Percentiles rank a stretch among this genome's conserved stretches.
phyloP scores from a whole-genome alignment of 225 moss, liverwort and hornwort species.

The Neckera pumila region DNA sequence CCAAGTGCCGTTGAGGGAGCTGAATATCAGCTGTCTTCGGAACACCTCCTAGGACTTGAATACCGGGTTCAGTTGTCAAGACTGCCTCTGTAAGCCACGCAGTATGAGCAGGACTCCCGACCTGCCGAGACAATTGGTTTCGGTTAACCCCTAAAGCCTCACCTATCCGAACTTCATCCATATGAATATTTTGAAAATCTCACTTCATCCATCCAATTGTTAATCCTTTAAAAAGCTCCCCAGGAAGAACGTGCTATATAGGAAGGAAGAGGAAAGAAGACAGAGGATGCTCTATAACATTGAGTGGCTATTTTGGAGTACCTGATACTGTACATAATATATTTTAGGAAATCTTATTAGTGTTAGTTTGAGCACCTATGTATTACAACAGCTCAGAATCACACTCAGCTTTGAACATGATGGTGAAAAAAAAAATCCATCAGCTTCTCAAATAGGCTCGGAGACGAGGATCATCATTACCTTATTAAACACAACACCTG shows the following conservation, averaged over 20 bases:
- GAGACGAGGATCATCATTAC: slow-evolving; percentile 13
- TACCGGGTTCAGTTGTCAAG: slow-evolving; percentile 36
- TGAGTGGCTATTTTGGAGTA: not conserved
- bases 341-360: not conserved
- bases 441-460: not conserved
- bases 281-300: too few relatives aligned
- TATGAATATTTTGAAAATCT: not conserved
- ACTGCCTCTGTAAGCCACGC: slow-evolving; percentile 61
- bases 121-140: slow-evolving; percentile 6
- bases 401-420: not conserved
- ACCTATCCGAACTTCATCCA: not conserved
- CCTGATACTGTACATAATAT: not conserved
- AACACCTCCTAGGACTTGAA: slow-evolving; percentile 48
- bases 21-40: slow-evolving; percentile 47
- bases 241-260: not conserved
- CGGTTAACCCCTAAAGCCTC: not conserved
- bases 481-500: slow-evolving; percentile 65
- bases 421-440: not conserved
- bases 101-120: slow-evolving; percentile 49
- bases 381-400: not conserved
- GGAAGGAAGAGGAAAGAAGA: not conserved
- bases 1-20: slow-evolving; percentile 45
- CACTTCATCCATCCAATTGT: not conserved
- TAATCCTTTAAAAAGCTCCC: not conserved
- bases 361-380: not conserved